Conservation (phyloP, 257 asterid genomes). For the Lavandula angustifolia region DNA sequence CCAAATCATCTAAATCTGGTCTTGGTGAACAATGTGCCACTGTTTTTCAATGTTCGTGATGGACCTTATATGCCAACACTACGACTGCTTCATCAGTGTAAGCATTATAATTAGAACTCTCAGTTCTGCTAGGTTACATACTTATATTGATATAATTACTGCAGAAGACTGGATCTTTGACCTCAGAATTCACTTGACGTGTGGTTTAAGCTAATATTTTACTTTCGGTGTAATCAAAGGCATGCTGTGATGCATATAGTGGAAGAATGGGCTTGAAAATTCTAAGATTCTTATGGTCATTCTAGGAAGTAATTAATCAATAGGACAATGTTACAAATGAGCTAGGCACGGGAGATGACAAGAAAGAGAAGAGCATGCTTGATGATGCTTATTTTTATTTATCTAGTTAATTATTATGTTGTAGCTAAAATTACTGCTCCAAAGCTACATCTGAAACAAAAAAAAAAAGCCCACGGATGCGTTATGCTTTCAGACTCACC, state of each 20-base stretch:
- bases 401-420: too few relatives aligned
- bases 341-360: too few relatives aligned
- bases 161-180: conserved; percentile 19
- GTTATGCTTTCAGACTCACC: background rate
- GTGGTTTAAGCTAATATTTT: background rate
- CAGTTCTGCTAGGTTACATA: conserved; percentile 11
- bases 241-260: background rate
- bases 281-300: background rate
- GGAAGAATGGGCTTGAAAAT: conserved; percentile 11
- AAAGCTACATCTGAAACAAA: too few relatives aligned
- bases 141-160: conserved; percentile 1
- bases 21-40: conserved; percentile 89
- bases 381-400: too few relatives aligned
- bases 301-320: background rate
- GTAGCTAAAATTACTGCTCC: background rate
- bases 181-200: conserved; percentile 13
- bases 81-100: conserved; percentile 97
- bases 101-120: conserved; percentile 36
- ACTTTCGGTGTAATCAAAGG: background rate
- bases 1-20: conserved; percentile 97
- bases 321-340: too few relatives aligned
- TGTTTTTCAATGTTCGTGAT: conserved; percentile 93
- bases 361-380: too few relatives aligned
- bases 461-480: background rate
- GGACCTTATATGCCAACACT: conserved; percentile 99